These are phyloP conservation scores for Obelidium mucronatum DNA, from an alignment of 192 early-diverging fungal species.

Conservation along the genomic window DNA sequence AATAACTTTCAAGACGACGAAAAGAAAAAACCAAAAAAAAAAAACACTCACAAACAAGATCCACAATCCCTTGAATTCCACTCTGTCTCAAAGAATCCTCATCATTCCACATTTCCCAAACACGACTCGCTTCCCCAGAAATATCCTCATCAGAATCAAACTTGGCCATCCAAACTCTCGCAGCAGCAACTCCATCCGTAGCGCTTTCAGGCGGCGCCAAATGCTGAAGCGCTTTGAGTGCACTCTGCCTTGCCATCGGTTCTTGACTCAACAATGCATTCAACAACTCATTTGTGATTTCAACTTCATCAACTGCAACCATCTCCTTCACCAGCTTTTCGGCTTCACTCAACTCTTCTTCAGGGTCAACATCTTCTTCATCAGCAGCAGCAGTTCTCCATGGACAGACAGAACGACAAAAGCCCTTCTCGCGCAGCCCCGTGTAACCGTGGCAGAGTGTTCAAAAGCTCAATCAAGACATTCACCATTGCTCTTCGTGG, in stretches of 20 bases:
- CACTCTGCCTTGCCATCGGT: conserved; percentile 69
- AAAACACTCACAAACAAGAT: conserved; percentile 38
- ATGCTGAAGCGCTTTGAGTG: conserved; percentile 69
- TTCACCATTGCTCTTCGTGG: conserved; percentile 47
- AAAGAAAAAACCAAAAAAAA: too few species aligned
- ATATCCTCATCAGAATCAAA: conserved; percentile 67
- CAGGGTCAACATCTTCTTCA: conserved; percentile 44
- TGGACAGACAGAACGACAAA: conserved; percentile 44
- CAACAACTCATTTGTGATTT: conserved; percentile 66
- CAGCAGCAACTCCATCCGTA: conserved; percentile 65
- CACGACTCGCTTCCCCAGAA: conserved; percentile 60
- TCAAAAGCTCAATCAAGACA: conserved; percentile 47
- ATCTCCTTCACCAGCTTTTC: conserved; percentile 30
- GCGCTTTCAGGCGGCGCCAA: conserved; percentile 36
- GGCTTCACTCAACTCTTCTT: conserved; percentile 39
- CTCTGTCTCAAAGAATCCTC: conserved; percentile 1
- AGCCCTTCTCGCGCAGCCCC: conserved; percentile 48
- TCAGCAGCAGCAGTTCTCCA: conserved; percentile 39
- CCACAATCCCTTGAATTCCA: conserved; percentile 29
- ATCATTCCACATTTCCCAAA: conserved; percentile 68
- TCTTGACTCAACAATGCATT: conserved; percentile 72
- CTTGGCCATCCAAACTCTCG: conserved; percentile 73
- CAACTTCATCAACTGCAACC: conserved; percentile 31
- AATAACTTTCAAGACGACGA: neutral
- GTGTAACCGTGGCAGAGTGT: conserved; percentile 51